Evolutionary conservation across 345 rosid species (phyloP).

Genomic region (Ceriops zippeliana): DNA sequence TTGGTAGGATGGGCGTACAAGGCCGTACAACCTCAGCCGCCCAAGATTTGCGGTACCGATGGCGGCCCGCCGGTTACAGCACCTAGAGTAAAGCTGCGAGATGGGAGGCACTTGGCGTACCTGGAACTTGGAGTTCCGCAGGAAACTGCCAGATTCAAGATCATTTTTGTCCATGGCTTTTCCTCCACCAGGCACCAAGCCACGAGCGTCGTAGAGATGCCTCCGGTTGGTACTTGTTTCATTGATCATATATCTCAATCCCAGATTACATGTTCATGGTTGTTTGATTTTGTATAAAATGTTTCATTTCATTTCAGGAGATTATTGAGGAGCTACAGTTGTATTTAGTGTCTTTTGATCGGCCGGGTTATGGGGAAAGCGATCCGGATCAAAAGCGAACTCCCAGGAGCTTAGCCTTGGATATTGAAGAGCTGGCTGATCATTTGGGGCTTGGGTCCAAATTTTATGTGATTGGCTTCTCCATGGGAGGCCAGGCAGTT

Average conservation of each 20-base stretch:
- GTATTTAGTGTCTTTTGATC: conserved; percentile 42
- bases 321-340: conserved; percentile 40
- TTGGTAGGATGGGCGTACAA: conserved; percentile 10
- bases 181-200: conserved; percentile 11
- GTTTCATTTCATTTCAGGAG: conserved; percentile 29
- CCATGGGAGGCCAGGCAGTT: conserved; percentile 40
- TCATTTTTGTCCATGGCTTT: conserved; percentile 26
- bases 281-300: neutral
- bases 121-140: conserved; percentile 21
- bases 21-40: conserved; percentile 18
- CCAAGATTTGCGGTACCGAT: conserved; percentile 18
- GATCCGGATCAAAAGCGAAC: conserved; percentile 47
- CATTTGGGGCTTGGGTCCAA: conserved; percentile 37
- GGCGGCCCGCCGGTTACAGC: conserved; percentile 22
- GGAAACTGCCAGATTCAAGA: conserved; percentile 16
- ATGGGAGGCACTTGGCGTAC: conserved; percentile 27
- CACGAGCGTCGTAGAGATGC: neutral
- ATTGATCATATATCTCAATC: no score
- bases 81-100: conserved; percentile 23
- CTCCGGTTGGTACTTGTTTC: conserved; percentile 1
- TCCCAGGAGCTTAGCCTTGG: conserved; percentile 48
- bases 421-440: conserved; percentile 61
- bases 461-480: conserved; percentile 48
- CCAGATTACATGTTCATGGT: no score
- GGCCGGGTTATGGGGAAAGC: conserved; percentile 65